Conservation (phyloP, 2,329 filamentous ascomycete genomes). For the Metarhizium robertsii region DNA sequence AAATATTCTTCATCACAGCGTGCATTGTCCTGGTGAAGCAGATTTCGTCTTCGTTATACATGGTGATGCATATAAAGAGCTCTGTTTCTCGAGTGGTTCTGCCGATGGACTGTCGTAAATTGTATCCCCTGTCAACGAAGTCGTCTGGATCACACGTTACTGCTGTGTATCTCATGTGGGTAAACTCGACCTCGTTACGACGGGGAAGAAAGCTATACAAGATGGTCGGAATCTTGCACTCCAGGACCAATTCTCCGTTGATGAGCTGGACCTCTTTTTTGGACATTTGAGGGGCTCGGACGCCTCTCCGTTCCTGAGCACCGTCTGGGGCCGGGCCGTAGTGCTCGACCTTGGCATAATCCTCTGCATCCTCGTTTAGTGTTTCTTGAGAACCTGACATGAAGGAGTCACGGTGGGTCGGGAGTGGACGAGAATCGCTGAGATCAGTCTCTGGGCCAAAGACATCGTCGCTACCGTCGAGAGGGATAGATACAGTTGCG, state of each 20-base stretch:
- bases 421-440: slow-evolving; percentile 39
- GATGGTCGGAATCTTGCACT: slow-evolving; percentile 98
- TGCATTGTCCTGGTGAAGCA: slow-evolving; percentile 97
- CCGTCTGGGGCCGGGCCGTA: slow-evolving; percentile 84
- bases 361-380: slow-evolving; percentile 35
- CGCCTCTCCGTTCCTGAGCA: slow-evolving; percentile 78
- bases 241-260: slow-evolving; percentile 93
- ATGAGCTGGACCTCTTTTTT: slow-evolving; percentile 93
- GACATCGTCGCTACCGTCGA: slow-evolving; percentile 58
- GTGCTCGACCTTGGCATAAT: slow-evolving; percentile 56
- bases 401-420: slow-evolving; percentile 48
- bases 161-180: slow-evolving; percentile 96
- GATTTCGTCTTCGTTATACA: slow-evolving; percentile 99
- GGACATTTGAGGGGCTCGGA: slow-evolving; percentile 76
- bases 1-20: slow-evolving; percentile 96
- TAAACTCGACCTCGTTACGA: slow-evolving; percentile 90
- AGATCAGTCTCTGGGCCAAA: slow-evolving; percentile 57
- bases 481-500: slow-evolving; percentile 62
- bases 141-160: slow-evolving; percentile 98
- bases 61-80: slow-evolving; percentile 92
- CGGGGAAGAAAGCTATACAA: slow-evolving; percentile 93
- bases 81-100: slow-evolving; percentile 81
- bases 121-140: slow-evolving; percentile 81
- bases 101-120: slow-evolving; percentile 84
- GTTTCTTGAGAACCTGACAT: slow-evolving; percentile 43